Conservation (phyloP, 768 basidiomycete genomes). For the Dioszegia aurantiaca region DNA sequence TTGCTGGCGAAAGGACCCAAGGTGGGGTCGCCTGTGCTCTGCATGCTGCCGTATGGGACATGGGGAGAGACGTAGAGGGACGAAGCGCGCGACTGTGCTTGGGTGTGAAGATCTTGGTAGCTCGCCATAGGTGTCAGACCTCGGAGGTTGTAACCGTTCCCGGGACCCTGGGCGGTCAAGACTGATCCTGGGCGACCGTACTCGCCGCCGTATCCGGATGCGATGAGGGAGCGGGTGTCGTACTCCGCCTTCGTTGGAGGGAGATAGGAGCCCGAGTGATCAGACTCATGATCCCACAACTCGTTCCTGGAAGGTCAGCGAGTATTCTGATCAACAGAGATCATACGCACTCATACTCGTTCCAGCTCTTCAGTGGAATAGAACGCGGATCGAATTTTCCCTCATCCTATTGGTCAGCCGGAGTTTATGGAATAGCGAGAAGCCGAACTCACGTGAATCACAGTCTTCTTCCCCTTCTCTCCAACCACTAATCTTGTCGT, state of each 20-base stretch:
- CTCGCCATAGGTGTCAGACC: slow-evolving; percentile 13
- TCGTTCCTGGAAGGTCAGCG: slow-evolving; percentile 68
- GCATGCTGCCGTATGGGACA: slow-evolving; percentile 52
- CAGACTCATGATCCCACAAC: slow-evolving; percentile 95
- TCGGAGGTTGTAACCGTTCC: slow-evolving; percentile 73
- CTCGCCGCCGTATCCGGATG: slow-evolving; percentile 57
- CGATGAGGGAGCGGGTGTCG: slow-evolving; percentile 32
- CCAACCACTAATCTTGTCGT: slow-evolving; percentile 63
- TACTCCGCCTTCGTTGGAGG: slow-evolving; percentile 66
- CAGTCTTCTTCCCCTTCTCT: slow-evolving; percentile 90
- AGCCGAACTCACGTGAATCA: slow-evolving; percentile 63
- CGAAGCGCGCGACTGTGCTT: slow-evolving; percentile 28
- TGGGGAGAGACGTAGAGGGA: slow-evolving; percentile 58
- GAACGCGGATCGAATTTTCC: slow-evolving; percentile 91
- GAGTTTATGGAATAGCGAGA: not conserved
- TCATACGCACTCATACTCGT: slow-evolving; percentile 70
- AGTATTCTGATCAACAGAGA: not conserved
- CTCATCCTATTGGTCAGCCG: slow-evolving; percentile 60
- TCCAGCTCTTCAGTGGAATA: slow-evolving; percentile 96
- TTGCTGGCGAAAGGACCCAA: slow-evolving; percentile 13
- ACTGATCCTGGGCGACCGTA: slow-evolving; percentile 57
- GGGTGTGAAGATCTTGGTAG: slow-evolving; percentile 55
- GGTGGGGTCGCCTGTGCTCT: not conserved
- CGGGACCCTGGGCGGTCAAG: slow-evolving; percentile 68
- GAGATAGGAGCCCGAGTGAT: slow-evolving; percentile 90